Percentiles rank a stretch among this genome's conserved stretches.
Evolutionary conservation across 768 basidiomycete species (phyloP).

Genomic region (Hygrocybe punicea): DNA sequence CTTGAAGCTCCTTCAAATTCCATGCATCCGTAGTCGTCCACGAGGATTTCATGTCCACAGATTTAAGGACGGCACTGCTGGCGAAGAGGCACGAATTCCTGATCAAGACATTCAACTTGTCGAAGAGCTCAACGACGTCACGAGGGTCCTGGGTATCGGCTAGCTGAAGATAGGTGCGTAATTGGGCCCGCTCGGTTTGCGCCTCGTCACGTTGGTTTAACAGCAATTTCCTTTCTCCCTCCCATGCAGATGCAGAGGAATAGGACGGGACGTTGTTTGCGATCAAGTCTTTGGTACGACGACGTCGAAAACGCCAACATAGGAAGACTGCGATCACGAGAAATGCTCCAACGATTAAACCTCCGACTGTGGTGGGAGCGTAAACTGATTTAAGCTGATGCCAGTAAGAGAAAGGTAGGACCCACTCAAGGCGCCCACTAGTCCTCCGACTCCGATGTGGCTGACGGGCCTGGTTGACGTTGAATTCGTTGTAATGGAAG

Average conservation of each 20-base stretch:
- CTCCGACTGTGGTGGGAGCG: not conserved
- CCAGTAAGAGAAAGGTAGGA: too few species aligned
- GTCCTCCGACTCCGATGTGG: too few species aligned
- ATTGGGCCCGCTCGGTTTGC: slow-evolving; percentile 1
- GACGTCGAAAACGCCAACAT: not conserved
- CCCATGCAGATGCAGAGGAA: not conserved
- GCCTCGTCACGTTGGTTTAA: not conserved
- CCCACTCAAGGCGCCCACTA: too few species aligned
- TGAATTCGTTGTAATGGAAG: too few species aligned
- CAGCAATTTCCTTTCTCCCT: not conserved
- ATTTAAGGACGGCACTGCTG: not conserved
- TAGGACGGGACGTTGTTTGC: not conserved
- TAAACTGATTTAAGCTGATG: too few species aligned
- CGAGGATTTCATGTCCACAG: not conserved
- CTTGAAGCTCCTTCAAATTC: not conserved
- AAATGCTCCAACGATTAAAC: not conserved
- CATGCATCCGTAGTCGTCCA: not conserved
- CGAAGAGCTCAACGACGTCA: slow-evolving; percentile 1
- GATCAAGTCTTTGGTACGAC: not conserved
- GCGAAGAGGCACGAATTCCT: not conserved
- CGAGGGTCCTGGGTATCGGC: slow-evolving; percentile 1
- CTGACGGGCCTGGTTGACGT: too few species aligned
- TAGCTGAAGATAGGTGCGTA: not conserved
- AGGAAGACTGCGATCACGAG: not conserved
- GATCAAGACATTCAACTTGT: not conserved